Evolutionary conservation across 148 eudicot species (phyloP), one percentile per base, ranked within the genome.

Genomic region (Beta vulgaris): DNA sequence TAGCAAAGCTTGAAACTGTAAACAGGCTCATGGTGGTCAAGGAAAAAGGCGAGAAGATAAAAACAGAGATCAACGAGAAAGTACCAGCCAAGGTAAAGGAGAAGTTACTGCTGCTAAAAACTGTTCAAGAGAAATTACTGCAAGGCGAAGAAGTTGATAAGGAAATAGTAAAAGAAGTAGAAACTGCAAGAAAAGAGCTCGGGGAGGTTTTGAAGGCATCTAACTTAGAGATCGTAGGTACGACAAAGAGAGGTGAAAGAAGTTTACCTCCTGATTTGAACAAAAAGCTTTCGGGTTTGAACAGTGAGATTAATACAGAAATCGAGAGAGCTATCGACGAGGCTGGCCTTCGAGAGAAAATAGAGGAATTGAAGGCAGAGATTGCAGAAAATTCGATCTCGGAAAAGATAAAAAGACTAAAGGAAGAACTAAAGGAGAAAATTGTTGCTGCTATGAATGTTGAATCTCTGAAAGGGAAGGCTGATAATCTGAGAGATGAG

Each of bases 391-490:
- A 43, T 6, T 43, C 76, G 19, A 73, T 42, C 42, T 31, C 19
- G 8, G 76, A 61, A 44, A 60, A 73, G 19, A 32, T 65, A 5
- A 65, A 61, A 61, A 61, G 35, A 31, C 36, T 73, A 18, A 68
- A 73, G 68, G 57, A 73, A 43, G 68, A 73, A 5, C 60, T 73
- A 42, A 73, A 73, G 76, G 57, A 43, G 43, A 60, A 25, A 39
- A 61, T 73, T 44, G 55, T 32, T 44, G 76, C 76, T 40, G 76
- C 31, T 25, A 73, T 73, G 76, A 51, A 73, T 60, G 76, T 26
- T 43, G 76, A 73, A 31, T 42, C 68, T 60, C 54, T 73, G 37
- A 60, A 61, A 32, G 68, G 55, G 68, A 73, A 42, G 36, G 68
- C n/a, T 14, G 57, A 42, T 25, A 21, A 60, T 28, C 31, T 73